Evolutionary conservation across 495 filamentous ascomycete genomes (phyloP), one percentile per base, ranked within the genome.

Genomic region (Viridothelium virens): DNA sequence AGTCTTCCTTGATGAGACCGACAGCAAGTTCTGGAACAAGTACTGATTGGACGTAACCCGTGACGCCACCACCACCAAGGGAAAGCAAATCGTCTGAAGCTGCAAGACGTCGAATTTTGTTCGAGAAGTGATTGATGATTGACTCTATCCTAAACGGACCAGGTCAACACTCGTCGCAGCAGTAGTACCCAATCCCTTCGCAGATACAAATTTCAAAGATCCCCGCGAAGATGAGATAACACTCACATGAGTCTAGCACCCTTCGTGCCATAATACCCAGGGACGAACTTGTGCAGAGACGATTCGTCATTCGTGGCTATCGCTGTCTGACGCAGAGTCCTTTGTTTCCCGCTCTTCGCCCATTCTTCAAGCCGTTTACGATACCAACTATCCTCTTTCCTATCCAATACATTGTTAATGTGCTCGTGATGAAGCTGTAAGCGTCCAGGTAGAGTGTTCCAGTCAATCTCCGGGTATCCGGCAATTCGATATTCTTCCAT

Each of bases 221-320:
- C 36, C 18, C 3, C 14, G 5, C 18, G 25, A 4, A 36, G 53
- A 3, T 33, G 7, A n/a, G 53, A 36, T 34, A 33, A 59, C 18
- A 36, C 53, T 59, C 14, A 59, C 53, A 59, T 59, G 7, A 59
- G 3, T 36, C 53, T 33, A 34, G 53, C 53, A 6, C 53, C 53
- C 36, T 36, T 59, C 2, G 53, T 59, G n/a, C 53, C 53, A 59
- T 59, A 59, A 36, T 59, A 59, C 31, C 53, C 53, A 34, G 53
- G 53, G 25, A 59, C 53, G 31, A 59, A 36, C 31, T 59, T 59
- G 53, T 59, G 7, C 14, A 59, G 14, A 59, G 53, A 59, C 53
- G 53, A n/a, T 14, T 59, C 53, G 53, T 59, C 53, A 36, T 59
- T 59, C n/a, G 53, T 36, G 5, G 53, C 11, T 33, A 36, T 59